phyloP scores from a whole-genome alignment of 2,329 filamentous ascomycete genomes.

The Aspergillus sergii region DNA sequence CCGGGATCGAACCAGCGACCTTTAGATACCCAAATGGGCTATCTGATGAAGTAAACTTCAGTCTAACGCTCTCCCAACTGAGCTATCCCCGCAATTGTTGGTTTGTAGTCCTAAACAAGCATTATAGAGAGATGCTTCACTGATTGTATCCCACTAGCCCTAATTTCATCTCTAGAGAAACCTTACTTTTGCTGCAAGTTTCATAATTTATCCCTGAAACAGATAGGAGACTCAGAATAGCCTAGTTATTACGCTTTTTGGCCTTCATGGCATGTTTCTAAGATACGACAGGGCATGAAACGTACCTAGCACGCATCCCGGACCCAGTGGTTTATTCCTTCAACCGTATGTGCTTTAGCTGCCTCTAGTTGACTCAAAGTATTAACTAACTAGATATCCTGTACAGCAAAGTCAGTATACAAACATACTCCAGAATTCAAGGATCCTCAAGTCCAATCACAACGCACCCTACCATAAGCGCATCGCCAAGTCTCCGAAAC shows the following conservation, averaged over 20 bases:
- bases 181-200: too few relatives aligned
- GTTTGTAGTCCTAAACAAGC: rapidly evolving
- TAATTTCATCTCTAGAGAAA: not conserved
- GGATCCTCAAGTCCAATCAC: not conserved
- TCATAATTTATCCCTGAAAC: too few relatives aligned
- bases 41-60: slow-evolving; percentile 3
- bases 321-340: not conserved
- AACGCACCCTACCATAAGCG: not conserved
- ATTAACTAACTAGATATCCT: not conserved
- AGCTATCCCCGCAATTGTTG: not conserved
- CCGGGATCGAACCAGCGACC: slow-evolving; percentile 1
- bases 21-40: not conserved
- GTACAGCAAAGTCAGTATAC: not conserved
- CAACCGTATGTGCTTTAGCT: not conserved
- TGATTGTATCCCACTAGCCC: not conserved
- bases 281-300: not conserved
- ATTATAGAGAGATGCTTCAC: rapidly evolving
- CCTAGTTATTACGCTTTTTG: not conserved
- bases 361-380: not conserved
- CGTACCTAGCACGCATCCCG: not conserved
- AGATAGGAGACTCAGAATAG: not conserved
- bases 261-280: not conserved
- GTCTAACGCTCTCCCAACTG: slow-evolving; percentile 3
- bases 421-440: not conserved
- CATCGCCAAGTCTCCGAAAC: not conserved